Evolutionary conservation across 2,329 filamentous ascomycete species (phyloP).

Genomic region (Penicillium paneum): DNA sequence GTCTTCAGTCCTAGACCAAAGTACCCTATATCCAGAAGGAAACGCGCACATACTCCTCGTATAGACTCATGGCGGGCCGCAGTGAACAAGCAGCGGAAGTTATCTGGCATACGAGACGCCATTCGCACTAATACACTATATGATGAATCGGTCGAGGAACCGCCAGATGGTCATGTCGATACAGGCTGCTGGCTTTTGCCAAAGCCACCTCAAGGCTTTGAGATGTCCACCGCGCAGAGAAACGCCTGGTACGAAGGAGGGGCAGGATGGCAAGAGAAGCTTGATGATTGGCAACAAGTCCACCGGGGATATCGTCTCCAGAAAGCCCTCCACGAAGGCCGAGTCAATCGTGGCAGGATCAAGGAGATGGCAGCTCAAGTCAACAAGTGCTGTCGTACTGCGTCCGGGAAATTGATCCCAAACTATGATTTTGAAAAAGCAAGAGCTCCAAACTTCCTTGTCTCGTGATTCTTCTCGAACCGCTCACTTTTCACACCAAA

Average conservation of each 20-base stretch:
- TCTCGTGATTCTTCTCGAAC: neutral
- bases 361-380: conserved; percentile 29
- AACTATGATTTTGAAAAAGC: neutral
- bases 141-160: conserved; percentile 38
- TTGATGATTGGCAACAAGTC: conserved; percentile 41
- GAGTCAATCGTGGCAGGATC: conserved; percentile 33
- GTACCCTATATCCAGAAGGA: conserved; percentile 21
- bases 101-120: conserved; percentile 29
- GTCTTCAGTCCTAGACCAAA: conserved; percentile 24
- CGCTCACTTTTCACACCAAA: neutral
- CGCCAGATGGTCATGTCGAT: conserved; percentile 40
- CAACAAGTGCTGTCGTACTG: conserved; percentile 17
- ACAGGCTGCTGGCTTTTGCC: conserved; percentile 42
- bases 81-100: conserved; percentile 35
- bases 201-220: conserved; percentile 40
- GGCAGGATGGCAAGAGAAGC: conserved; percentile 40
- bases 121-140: conserved; percentile 33
- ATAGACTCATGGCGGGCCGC: conserved; percentile 42
- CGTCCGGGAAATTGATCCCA: conserved; percentile 12
- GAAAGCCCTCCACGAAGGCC: conserved; percentile 37
- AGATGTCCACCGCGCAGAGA: conserved; percentile 35
- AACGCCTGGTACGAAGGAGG: conserved; percentile 41
- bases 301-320: conserved; percentile 36
- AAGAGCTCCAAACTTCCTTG: neutral
- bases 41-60: conserved; percentile 25